Conservation (phyloP, 2,329 filamentous ascomycete species). For the Arachnopeziza araneosa region DNA sequence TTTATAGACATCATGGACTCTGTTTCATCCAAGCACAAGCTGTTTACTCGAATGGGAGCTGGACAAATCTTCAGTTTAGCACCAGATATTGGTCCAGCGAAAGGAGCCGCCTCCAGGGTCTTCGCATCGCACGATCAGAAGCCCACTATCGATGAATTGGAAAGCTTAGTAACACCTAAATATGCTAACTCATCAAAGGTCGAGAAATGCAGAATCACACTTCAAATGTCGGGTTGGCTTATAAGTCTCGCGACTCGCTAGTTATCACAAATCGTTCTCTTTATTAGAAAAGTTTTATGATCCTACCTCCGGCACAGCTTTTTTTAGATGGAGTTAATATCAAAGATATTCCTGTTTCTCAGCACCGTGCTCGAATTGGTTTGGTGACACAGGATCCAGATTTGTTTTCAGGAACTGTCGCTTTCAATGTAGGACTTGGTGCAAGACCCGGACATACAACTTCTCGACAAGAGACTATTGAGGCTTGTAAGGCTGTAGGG, state of each 20-base stretch:
- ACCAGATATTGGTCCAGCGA: conserved; percentile 66
- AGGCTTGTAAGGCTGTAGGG: conserved; percentile 61
- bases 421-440: conserved; percentile 52
- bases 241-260: conserved; percentile 53
- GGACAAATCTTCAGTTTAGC: conserved; percentile 71
- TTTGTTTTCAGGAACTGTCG: conserved; percentile 50
- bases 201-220: conserved; percentile 38
- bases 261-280: conserved; percentile 53
- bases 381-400: conserved; percentile 52
- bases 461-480: conserved; percentile 55
- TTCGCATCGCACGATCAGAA: conserved; percentile 41
- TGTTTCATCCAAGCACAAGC: too few species aligned
- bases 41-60: too few species aligned
- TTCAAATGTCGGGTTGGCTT: conserved; percentile 59
- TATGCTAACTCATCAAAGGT: neutral
- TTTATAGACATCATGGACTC: neutral
- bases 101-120: conserved; percentile 54
- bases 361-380: conserved; percentile 47
- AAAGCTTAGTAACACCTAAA: neutral
- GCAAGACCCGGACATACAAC: conserved; percentile 48
- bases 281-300: conserved; percentile 48
- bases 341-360: conserved; percentile 35
- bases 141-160: conserved; percentile 30
- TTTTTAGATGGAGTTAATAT: conserved; percentile 38
- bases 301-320: conserved; percentile 31